Evolutionary conservation across 2,329 filamentous ascomycete genomes (phyloP).

Genomic region (Paecilomyces variotii): DNA sequence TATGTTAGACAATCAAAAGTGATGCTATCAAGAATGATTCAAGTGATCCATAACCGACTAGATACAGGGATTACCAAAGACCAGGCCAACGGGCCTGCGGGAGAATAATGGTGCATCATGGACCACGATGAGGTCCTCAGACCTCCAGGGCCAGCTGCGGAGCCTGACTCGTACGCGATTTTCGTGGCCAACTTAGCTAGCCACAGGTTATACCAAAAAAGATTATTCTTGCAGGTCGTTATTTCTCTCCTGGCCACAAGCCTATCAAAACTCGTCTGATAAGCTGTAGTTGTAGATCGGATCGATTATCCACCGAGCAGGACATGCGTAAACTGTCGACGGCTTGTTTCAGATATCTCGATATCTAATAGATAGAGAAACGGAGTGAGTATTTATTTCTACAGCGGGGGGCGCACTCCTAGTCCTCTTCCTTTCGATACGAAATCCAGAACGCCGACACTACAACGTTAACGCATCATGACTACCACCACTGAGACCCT

Average conservation of each 20-base stretch:
- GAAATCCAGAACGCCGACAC: not conserved
- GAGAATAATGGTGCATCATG: not conserved
- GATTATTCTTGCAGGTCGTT: not conserved
- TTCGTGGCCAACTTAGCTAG: not conserved
- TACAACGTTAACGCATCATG: not conserved
- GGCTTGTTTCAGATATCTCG: not conserved
- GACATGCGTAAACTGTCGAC: not conserved
- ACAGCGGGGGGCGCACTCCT: not conserved
- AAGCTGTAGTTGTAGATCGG: not conserved
- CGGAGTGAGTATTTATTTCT: conserved; percentile 1
- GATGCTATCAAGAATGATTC: not conserved
- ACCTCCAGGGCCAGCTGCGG: not conserved
- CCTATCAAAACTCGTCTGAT: not conserved
- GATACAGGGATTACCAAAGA: not conserved
- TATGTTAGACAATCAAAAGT: not conserved
- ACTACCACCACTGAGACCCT: not conserved
- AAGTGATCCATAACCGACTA: not conserved
- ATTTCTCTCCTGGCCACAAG: not conserved
- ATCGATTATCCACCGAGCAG: not conserved
- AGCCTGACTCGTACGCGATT: not conserved
- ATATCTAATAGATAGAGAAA: not conserved
- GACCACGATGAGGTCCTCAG: not conserved
- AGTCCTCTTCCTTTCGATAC: not conserved
- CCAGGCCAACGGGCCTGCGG: not conserved
- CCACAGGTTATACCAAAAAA: not conserved